A percentile compares a stretch with the other conserved stretches of the same genome.
phyloP scores from a whole-genome alignment of 2,329 filamentous ascomycete species.

The Microdochium paspali region DNA sequence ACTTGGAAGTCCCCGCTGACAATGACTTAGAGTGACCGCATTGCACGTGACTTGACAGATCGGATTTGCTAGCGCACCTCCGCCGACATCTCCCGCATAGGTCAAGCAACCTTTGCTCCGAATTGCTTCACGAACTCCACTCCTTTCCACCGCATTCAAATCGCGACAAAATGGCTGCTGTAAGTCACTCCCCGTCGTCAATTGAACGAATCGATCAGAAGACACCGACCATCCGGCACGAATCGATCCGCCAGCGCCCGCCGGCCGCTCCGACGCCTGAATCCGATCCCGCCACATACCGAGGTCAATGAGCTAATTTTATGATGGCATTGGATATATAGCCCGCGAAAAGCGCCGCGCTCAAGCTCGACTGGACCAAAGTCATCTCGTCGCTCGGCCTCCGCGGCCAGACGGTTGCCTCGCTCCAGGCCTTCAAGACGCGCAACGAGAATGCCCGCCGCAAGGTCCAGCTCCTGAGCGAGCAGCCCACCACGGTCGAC shows the following conservation, averaged over 20 bases:
- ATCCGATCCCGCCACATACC: not conserved
- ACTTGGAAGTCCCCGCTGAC: too few species aligned
- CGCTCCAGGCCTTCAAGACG: constrained; percentile 97
- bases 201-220: constrained; percentile 10
- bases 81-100: constrained; percentile 30
- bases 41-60: constrained; percentile 21
- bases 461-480: constrained; percentile 75
- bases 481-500: constrained; percentile 81
- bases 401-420: constrained; percentile 83
- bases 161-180: constrained; percentile 56
- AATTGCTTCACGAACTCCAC: constrained; percentile 38
- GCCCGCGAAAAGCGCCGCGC: constrained; percentile 84
- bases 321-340: constrained; percentile 9
- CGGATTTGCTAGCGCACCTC: constrained; percentile 1
- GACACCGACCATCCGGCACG: not conserved
- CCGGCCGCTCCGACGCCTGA: not conserved
- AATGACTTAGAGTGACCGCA: not conserved
- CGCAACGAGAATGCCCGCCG: constrained; percentile 98
- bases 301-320: constrained; percentile 44
- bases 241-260: not conserved
- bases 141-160: constrained; percentile 32
- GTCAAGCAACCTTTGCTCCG: constrained; percentile 34
- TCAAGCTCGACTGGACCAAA: constrained; percentile 99
- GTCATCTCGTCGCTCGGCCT: constrained; percentile 90
- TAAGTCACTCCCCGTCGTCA: constrained; percentile 35